A percentile compares a stretch with the other conserved stretches of the same genome.
Evolutionary conservation across 148 eudicot species (phyloP).

Genomic region (Cornus florida): DNA sequence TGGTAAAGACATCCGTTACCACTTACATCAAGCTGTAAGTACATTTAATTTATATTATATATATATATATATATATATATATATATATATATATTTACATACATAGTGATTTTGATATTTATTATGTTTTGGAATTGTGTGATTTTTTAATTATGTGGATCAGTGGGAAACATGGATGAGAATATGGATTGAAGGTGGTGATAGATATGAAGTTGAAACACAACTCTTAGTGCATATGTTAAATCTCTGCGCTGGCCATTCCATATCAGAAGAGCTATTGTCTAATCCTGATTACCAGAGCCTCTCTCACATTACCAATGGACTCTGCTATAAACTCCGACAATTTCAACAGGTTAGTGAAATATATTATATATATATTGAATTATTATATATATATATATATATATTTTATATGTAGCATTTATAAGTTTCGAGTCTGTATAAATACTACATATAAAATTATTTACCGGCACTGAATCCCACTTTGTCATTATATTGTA

Average conservation of each 20-base stretch:
- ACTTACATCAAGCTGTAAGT: constrained; percentile 57
- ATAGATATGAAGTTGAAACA: constrained; percentile 31
- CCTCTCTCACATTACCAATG: constrained; percentile 41
- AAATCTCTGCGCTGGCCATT: constrained; percentile 39
- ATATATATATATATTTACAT: neutral
- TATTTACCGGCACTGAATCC: too few relatives aligned
- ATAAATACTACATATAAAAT: too few relatives aligned
- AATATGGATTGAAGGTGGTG: constrained; percentile 60
- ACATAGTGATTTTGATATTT: neutral
- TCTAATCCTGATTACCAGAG: constrained; percentile 33
- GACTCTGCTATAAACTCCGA: constrained; percentile 45
- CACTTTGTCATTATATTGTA: too few relatives aligned
- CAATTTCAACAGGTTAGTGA: constrained; percentile 23
- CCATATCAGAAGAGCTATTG: constrained; percentile 24
- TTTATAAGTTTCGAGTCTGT: too few relatives aligned
- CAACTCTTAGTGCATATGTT: constrained; percentile 51
- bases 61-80: too few relatives aligned
- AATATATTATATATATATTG: too few relatives aligned
- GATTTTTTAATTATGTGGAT: neutral
- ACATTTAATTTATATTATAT: neutral
- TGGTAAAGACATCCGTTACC: constrained; percentile 50
- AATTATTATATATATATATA: too few relatives aligned
- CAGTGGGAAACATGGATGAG: constrained; percentile 78
- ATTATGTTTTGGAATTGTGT: neutral
- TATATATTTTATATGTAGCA: too few relatives aligned